Base-by-base conservation (phyloP, 2,329 filamentous ascomycete genomes). In the Harringtonia lauricola region DNA sequence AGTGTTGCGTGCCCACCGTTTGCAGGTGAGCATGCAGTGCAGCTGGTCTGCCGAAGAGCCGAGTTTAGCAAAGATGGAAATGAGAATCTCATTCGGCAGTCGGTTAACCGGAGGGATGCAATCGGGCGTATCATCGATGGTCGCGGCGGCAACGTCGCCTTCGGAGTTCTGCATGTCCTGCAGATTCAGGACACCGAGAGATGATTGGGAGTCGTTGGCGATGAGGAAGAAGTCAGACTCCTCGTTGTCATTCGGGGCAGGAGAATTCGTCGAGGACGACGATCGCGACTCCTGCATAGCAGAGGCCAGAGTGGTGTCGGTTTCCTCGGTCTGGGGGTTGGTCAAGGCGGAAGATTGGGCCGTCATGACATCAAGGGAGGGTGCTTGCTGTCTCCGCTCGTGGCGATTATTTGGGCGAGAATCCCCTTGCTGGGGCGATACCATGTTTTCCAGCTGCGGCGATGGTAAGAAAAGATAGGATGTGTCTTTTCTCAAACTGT, bases 191-290 rank as follows among this genome's bases (percentile, higher is more conserved):
- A 87, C 78, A 42, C 87, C 88, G 45, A 95, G 74, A 1, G 90
- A 95, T 1, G 90, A 95, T 60, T 92, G 77, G 4, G 90, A 95
- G 65, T 95, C 90, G 66, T 95, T 95, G 55, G 84, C 82, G 45
- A 74, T 76, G 59, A 84, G 82, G 62, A 92, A 92, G 63, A 92
- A 95, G 65, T 95, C 90, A 53, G 88, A 94, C 64, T 95, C 90
- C 58, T 89, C 84, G 64, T 94, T 87, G 57, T 87, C 83, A 59
- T 78, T 79, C 42, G 83, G 79, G 41, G 74, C 77, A 36, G 84
- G 83, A 2, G 84, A 88, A 58, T 82, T 85, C 46, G 81, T 84
- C 8, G 83, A 83, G 7, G 81, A 85, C 4, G 73, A 75, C 2
- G 73, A 75, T 49, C 72, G 67, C 35, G 72, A 77, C 55, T 76